These are phyloP conservation scores for Dendrobium nobile DNA, from an alignment of 106 monocot genomes.

Conservation along the genomic window DNA sequence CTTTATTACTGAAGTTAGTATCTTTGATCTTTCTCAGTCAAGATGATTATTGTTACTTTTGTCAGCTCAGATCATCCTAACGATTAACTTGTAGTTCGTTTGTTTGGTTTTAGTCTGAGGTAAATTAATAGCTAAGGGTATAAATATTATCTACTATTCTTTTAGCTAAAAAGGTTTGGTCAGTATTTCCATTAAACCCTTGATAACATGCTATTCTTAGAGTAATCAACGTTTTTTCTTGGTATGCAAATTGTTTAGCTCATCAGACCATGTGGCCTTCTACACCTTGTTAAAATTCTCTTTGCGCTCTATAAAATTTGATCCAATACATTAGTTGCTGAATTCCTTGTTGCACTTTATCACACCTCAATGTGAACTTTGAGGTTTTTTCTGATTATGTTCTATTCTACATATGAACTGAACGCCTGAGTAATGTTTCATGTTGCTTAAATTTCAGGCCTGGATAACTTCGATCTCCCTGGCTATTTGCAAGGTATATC, in stretches of 20 bases:
- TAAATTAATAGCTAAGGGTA: background rate
- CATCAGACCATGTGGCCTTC: background rate
- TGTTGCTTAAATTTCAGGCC: conserved; percentile 49
- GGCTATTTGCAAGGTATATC: conserved; percentile 71
- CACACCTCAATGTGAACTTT: background rate
- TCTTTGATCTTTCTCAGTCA: no score
- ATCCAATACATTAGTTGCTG: background rate
- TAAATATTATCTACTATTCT: background rate
- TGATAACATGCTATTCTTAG: background rate
- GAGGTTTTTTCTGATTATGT: background rate
- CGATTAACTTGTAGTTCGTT: background rate
- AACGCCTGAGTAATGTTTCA: background rate
- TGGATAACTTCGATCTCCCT: conserved; percentile 81
- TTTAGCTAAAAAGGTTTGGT: background rate
- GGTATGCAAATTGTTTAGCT: background rate
- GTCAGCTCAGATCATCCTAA: background rate
- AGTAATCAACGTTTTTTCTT: background rate
- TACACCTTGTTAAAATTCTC: background rate
- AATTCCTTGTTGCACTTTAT: background rate
- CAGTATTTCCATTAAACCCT: background rate
- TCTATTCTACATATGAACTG: background rate
- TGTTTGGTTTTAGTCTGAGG: background rate
- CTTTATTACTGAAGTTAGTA: no score
- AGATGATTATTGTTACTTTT: no score
- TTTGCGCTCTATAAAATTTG: background rate